phyloP scores from a whole-genome alignment of 306 rosid genomes.

The Delonix regia region DNA sequence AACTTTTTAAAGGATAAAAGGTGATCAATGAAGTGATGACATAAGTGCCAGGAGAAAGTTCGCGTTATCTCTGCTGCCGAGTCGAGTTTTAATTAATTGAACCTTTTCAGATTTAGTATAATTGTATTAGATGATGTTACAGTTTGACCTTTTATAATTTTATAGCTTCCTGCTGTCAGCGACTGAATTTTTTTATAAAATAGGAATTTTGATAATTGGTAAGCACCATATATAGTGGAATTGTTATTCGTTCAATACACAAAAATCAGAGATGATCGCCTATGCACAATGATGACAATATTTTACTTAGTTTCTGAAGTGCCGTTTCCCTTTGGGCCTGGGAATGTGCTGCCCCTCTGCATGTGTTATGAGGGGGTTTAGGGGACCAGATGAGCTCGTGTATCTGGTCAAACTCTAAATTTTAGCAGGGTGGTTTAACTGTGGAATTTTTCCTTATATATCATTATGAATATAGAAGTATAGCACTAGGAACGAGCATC shows the following conservation, averaged over 20 bases:
- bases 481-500: no score
- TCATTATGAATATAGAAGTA: no score
- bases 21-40: neutral
- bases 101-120: neutral
- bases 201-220: neutral
- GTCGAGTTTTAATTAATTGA: neutral
- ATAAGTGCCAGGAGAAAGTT: neutral
- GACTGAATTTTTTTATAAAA: neutral
- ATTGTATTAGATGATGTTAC: neutral
- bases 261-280: neutral
- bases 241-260: neutral
- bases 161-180: no score
- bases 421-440: no score
- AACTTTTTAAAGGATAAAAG: neutral
- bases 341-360: neutral
- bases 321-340: neutral
- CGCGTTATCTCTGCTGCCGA: neutral
- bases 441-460: no score
- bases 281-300: neutral
- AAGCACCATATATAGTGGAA: neutral
- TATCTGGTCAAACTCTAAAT: no score
- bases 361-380: no score
- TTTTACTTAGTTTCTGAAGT: neutral
- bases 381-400: no score
- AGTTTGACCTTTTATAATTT: neutral